These are phyloP conservation scores for Aureobasidium vineae DNA, from an alignment of 2,329 filamentous ascomycete genomes.

Conservation along the genomic window DNA sequence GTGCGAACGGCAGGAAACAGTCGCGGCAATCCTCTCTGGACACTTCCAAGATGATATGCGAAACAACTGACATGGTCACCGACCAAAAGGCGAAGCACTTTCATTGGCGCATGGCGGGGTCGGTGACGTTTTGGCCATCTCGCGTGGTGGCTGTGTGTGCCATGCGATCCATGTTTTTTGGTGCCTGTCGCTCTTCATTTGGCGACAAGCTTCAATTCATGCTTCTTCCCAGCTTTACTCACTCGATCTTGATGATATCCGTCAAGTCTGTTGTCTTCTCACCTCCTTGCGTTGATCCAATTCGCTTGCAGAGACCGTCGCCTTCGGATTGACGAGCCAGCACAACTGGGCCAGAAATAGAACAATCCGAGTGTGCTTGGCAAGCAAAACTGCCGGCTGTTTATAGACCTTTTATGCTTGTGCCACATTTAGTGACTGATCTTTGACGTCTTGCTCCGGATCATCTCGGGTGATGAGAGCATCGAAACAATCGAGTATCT, in stretches of 20 bases:
- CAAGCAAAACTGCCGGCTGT: not conserved
- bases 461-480: not conserved
- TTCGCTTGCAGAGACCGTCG: too few species aligned
- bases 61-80: conserved; percentile 7
- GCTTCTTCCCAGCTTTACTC: not conserved
- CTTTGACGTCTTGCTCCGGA: not conserved
- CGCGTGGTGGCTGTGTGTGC: conserved; percentile 9
- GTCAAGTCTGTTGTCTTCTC: too few species aligned
- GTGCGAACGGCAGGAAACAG: not conserved
- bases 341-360: too few species aligned
- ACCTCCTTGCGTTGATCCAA: not conserved
- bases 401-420: not conserved
- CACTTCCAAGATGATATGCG: not conserved
- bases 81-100: not conserved
- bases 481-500: not conserved
- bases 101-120: conserved; percentile 22
- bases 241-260: not conserved
- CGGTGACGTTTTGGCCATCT: not conserved
- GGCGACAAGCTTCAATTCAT: conserved; percentile 11
- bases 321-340: too few species aligned
- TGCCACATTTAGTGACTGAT: not conserved
- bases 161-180: not conserved
- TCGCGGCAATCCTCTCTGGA: not conserved
- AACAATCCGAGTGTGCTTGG: not conserved
- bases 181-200: conserved; percentile 7